These are phyloP conservation scores for Talaromyces albobiverticillius DNA, from an alignment of 2,329 filamentous ascomycete genomes.

Conservation along the genomic window DNA sequence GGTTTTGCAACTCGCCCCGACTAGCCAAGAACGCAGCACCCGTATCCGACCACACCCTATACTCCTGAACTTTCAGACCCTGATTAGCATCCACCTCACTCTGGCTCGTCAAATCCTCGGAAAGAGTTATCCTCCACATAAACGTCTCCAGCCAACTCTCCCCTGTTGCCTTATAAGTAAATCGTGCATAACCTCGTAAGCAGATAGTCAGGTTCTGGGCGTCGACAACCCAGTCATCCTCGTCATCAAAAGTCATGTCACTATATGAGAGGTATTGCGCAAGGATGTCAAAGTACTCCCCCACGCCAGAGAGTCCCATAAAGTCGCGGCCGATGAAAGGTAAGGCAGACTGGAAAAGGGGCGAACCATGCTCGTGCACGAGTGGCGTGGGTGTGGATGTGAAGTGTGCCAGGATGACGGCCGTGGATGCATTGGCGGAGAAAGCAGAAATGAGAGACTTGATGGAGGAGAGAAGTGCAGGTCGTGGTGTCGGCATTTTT, in stretches of 20 bases:
- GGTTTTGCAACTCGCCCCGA: slow-evolving; percentile 21
- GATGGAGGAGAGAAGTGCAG: slow-evolving; percentile 24
- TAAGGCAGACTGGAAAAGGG: slow-evolving; percentile 25
- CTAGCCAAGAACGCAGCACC: slow-evolving; percentile 43
- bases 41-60: slow-evolving; percentile 45
- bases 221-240: slow-evolving; percentile 38
- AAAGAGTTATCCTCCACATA: slow-evolving; percentile 36
- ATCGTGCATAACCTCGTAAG: slow-evolving; percentile 33
- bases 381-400: slow-evolving; percentile 25
- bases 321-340: slow-evolving; percentile 44
- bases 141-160: slow-evolving; percentile 43
- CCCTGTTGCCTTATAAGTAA: slow-evolving; percentile 31
- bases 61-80: slow-evolving; percentile 34
- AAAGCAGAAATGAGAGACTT: slow-evolving; percentile 31
- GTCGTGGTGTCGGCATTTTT: slow-evolving; percentile 14
- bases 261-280: slow-evolving; percentile 29
- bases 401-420: slow-evolving; percentile 30
- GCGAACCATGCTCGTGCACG: slow-evolving; percentile 41
- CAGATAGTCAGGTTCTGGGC: slow-evolving; percentile 28
- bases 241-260: slow-evolving; percentile 35
- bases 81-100: slow-evolving; percentile 12
- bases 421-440: slow-evolving; percentile 23
- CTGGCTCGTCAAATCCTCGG: slow-evolving; percentile 21
- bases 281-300: slow-evolving; percentile 36
- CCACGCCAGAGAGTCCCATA: slow-evolving; percentile 32